Conservation (phyloP, 768 basidiomycete species). For the Hydnomerulius pinastri region DNA sequence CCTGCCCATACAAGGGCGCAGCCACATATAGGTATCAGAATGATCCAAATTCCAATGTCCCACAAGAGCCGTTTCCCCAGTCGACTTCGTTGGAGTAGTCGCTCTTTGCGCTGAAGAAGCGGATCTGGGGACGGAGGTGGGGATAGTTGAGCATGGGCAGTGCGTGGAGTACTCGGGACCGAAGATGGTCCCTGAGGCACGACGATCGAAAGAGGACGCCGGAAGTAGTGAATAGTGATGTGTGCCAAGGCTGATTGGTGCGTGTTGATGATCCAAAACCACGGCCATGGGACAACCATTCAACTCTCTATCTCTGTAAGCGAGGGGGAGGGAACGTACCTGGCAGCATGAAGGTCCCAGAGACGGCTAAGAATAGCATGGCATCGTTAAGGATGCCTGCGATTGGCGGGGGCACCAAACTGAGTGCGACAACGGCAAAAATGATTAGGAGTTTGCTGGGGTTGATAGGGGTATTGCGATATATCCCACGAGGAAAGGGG, state of each 20-base stretch:
- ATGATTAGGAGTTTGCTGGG: slow-evolving; percentile 47
- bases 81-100: slow-evolving; percentile 74
- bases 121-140: slow-evolving; percentile 52
- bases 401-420: slow-evolving; percentile 45
- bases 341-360: slow-evolving; percentile 63
- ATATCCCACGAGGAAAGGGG: slow-evolving; percentile 46
- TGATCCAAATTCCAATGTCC: slow-evolving; percentile 83
- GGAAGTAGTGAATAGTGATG: slow-evolving; percentile 81
- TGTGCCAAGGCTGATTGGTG: slow-evolving; percentile 65
- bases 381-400: slow-evolving; percentile 46
- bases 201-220: slow-evolving; percentile 81
- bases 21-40: slow-evolving; percentile 61
- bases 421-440: slow-evolving; percentile 43
- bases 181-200: slow-evolving; percentile 52
- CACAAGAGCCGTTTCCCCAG: slow-evolving; percentile 73
- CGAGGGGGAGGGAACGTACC: slow-evolving; percentile 36
- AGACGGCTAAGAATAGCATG: slow-evolving; percentile 51
- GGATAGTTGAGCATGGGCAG: slow-evolving; percentile 17
- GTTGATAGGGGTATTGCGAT: slow-evolving; percentile 42
- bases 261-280: not conserved
- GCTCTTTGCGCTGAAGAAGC: slow-evolving; percentile 84
- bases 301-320: not conserved
- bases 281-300: not conserved
- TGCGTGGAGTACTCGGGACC: slow-evolving; percentile 19
- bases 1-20: slow-evolving; percentile 58